Base-by-base conservation (phyloP, 768 basidiomycete species). In the Mycena vitilis region DNA sequence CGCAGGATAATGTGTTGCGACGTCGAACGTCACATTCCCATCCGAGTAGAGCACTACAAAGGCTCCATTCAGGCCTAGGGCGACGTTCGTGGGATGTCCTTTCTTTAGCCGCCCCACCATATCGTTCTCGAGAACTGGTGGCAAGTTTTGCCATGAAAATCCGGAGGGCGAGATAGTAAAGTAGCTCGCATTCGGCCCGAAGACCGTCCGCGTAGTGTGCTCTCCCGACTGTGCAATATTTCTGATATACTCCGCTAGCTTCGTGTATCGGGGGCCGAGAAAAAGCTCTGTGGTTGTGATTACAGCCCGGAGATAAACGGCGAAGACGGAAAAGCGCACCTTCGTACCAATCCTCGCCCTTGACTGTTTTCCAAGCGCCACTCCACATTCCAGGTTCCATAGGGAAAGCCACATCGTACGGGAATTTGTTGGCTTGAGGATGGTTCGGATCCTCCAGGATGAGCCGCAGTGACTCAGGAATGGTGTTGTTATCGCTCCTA, bases 361-460 rank as follows among this genome's bases (percentile, higher is more conserved):
- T 52, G 20, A 52, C 44, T 4, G 71, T 71, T 51, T 68, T 60
- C 71, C 71, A 71, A 10, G 54, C 5, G 66, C 68, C 68, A 25
- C 42, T 57, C 36, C 65, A 71, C 54, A 38, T 44, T 2, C 66
- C 70, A 4, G 36, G 59, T 20, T 71, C 71, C 49, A 65, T 55
- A 0, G 71, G 71, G 15, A 71, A 65, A 1, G 71, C 66, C 20
- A 71, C 63, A 66, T 71, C 71, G 34, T 68, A 71, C 4, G 71
- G 71, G 37, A 68, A 62, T 20, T 68, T 37, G 48, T 62, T 65
- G 5, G 59, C 66, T 23, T 71, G 71, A 1, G 71, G 71, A 34
- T 71, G 71, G 60, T 71, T 62, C 44, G 71, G 66, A 36, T 71
- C 71, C 54, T 71, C 71, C 18, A 71, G 56, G 5, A 71, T 65